A percentile compares a stretch with the other conserved stretches of the same genome.
These are phyloP conservation scores for Amyloporia xantha DNA, from an alignment of 768 basidiomycete species.

Conservation along the genomic window DNA sequence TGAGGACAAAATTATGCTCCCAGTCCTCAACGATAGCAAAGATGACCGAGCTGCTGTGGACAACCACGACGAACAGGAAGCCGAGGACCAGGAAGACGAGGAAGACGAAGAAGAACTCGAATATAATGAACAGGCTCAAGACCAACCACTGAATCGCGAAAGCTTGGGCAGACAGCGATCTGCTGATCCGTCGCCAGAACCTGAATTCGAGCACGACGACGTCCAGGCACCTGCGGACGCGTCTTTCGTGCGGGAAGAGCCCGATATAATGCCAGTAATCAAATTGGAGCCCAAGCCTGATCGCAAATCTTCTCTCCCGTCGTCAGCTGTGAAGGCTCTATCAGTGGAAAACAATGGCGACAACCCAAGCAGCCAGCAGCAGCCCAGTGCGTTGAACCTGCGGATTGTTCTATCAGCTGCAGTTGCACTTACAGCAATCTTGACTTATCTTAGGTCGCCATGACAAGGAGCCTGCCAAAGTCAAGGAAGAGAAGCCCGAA, in stretches of 20 bases:
- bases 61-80: not conserved
- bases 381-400: too few relatives aligned
- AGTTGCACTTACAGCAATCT: too few relatives aligned
- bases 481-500: not conserved
- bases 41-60: slow-evolving; percentile 2
- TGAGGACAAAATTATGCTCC: slow-evolving; percentile 6
- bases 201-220: not conserved
- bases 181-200: not conserved
- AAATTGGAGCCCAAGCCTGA: not conserved
- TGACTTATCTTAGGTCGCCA: too few relatives aligned
- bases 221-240: not conserved
- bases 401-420: too few relatives aligned
- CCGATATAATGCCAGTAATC: not conserved
- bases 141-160: not conserved
- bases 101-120: not conserved
- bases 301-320: not conserved
- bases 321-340: not conserved
- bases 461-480: not conserved
- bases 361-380: too few relatives aligned
- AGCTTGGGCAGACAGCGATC: not conserved
- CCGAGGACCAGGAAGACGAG: slow-evolving; percentile 3
- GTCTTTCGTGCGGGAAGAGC: not conserved
- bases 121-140: not conserved
- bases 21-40: slow-evolving; percentile 9
- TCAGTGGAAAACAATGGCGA: too few relatives aligned